Percentiles rank a stretch among this genome's conserved stretches.
Conservation (phyloP, 1,284 basidiomycete genomes). For the Cryptococcus sp. region DNA sequence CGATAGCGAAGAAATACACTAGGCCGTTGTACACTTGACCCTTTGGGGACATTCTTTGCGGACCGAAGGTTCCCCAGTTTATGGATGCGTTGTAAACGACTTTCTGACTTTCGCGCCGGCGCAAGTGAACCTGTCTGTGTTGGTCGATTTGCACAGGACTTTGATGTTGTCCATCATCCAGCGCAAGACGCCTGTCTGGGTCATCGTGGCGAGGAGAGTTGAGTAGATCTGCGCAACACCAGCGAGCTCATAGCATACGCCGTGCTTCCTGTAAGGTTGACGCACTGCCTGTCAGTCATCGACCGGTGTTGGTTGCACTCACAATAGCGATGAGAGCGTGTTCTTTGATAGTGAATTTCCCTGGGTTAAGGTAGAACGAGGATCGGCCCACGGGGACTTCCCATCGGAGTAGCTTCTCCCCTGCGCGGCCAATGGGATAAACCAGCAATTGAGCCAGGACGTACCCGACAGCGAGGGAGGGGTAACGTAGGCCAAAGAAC, state of each 20-base stretch:
- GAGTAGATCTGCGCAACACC: slow-evolving; percentile 62
- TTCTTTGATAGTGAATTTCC: slow-evolving; percentile 55
- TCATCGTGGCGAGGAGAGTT: slow-evolving; percentile 45
- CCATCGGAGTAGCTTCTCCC: slow-evolving; percentile 25
- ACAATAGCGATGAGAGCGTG: slow-evolving; percentile 25
- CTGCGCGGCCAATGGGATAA: slow-evolving; percentile 28
- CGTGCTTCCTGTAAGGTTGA: slow-evolving; percentile 50
- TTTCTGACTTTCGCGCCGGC: slow-evolving; percentile 42
- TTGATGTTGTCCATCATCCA: slow-evolving; percentile 52
- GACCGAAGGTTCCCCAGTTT: slow-evolving; percentile 53
- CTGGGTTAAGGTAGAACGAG: slow-evolving; percentile 38
- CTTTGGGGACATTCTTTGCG: slow-evolving; percentile 42
- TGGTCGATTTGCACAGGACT: slow-evolving; percentile 49
- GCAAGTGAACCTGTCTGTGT: slow-evolving; percentile 52
- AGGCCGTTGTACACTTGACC: slow-evolving; percentile 45
- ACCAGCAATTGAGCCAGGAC: slow-evolving; percentile 35
- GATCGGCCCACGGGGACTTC: slow-evolving; percentile 16
- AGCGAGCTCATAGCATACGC: slow-evolving; percentile 53
- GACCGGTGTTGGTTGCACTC: not conserved
- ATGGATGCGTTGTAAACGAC: slow-evolving; percentile 54
- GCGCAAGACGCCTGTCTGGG: slow-evolving; percentile 55
- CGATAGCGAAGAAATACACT: slow-evolving; percentile 48
- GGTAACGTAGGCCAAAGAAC: slow-evolving; percentile 45
- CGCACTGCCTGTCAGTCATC: slow-evolving; percentile 14
- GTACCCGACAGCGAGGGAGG: slow-evolving; percentile 30